phyloP scores from a whole-genome alignment of 2,329 filamentous ascomycete species.

The Catunica adiposa region DNA sequence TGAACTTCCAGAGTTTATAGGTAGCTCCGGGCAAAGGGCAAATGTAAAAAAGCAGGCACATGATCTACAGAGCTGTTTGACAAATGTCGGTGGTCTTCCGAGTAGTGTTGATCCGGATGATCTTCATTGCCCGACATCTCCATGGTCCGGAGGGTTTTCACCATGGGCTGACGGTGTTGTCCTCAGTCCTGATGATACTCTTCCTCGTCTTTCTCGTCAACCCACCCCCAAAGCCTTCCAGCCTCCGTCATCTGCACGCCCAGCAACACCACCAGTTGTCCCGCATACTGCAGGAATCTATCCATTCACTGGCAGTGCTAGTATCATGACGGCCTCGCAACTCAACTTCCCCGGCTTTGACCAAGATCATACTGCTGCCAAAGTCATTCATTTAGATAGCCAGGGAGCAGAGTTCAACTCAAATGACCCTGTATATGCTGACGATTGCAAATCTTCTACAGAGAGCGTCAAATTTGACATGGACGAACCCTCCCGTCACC shows the following conservation, averaged over 20 bases:
- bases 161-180: conserved; percentile 7
- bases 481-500: background rate
- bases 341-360: conserved; percentile 4
- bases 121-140: conserved; percentile 11
- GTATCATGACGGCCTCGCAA: background rate
- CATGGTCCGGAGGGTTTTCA: conserved; percentile 12
- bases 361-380: background rate
- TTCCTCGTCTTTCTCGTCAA: background rate
- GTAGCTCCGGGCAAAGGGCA: too few relatives aligned
- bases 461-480: conserved; percentile 10
- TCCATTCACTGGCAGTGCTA: background rate
- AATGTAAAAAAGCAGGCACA: too few relatives aligned
- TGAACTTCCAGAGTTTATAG: background rate
- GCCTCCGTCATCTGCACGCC: background rate
- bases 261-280: background rate
- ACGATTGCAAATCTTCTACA: conserved; percentile 11
- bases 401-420: background rate
- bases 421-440: conserved; percentile 1
- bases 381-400: too few relatives aligned
- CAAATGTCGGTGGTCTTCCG: background rate
- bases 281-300: conserved; percentile 3
- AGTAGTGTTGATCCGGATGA: background rate
- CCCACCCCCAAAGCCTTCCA: background rate
- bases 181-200: background rate
- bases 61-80: background rate